phyloP scores from a whole-genome alignment of 2,329 filamentous ascomycete species.

The Hymenoscyphus fraxineus region DNA sequence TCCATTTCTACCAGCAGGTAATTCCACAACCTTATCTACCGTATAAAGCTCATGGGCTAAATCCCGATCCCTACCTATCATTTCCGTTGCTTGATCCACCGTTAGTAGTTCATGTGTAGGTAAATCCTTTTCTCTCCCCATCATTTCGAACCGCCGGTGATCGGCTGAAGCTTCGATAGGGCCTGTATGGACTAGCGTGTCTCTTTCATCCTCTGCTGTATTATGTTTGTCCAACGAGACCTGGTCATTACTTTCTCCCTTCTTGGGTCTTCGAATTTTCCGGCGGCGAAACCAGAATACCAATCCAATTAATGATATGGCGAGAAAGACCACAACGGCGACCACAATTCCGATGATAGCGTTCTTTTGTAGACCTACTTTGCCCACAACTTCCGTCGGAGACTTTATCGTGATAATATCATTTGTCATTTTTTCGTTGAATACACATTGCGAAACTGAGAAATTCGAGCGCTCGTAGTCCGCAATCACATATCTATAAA shows the following conservation, averaged over 20 bases:
- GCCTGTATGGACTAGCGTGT: not conserved
- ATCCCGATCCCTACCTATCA: not conserved
- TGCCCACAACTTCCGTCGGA: not conserved
- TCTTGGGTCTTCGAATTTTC: not conserved
- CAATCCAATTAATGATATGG: not conserved
- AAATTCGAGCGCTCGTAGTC: slow-evolving; percentile 3
- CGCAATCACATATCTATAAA: not conserved
- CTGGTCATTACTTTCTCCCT: not conserved
- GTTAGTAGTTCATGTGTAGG: not conserved
- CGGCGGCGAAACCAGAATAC: not conserved
- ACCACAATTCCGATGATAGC: not conserved
- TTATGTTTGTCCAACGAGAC: not conserved
- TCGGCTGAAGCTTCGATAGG: not conserved
- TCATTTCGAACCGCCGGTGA: not conserved
- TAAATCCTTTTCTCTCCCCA: not conserved
- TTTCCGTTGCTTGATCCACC: not conserved
- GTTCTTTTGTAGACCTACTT: not conserved
- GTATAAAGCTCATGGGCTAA: not conserved
- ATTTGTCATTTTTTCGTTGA: not conserved
- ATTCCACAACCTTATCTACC: not conserved
- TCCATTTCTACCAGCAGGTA: not conserved
- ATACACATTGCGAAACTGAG: slow-evolving; percentile 1
- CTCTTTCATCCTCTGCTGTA: not conserved
- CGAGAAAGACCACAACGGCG: not conserved
- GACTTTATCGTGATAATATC: not conserved